Base-by-base conservation (phyloP, 257 asterid species). In the Perilla frutescens region DNA sequence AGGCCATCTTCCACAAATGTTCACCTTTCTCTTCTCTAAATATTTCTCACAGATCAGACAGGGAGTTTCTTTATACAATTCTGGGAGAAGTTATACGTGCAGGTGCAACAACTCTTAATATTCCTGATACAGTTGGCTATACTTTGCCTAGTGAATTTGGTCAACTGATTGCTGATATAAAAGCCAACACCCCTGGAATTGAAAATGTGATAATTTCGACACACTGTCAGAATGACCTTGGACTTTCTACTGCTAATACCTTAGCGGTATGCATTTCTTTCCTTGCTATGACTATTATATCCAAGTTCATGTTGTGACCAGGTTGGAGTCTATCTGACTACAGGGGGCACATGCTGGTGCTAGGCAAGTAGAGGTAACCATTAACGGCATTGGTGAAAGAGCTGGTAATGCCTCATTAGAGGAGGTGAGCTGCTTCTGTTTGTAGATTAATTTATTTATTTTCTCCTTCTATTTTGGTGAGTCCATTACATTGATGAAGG, bases 381-480 rank as follows among this genome's bases (percentile, higher is more conserved):
- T 93, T 73, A 93, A 93, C 79, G 98, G 97, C 67, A 93, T 93
- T 56, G 98, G 98, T 71, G 97, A 91, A 83, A 87, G 98, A 80
- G 98, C 96, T 72, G 98, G 97, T 14, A 93, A 93, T 85, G 98
- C 98, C 71, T 93, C 98, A 20, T 63, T 93, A 58, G 98, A 93
- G 88, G 98, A 93, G 96, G 98, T 91, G 55, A 62, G 87, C 69
- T 54, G 68, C 55, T 84, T 51, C 26, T 40, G 1, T 43, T 10
- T 50, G 48, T 66, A 9, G 11, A 37, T 76, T 41, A 3, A 47
- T 12, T 55, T 76, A 29, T 32, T 62, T 32, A n/a, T 62, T 3
- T 31, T 53, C 26, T 47, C 49, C 43, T n/a, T 79, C 31, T 47
- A 9, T 56, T 49, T 60, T 14, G 39, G 43, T 49, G 3, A 29